A percentile compares a stretch with the other conserved stretches of the same genome.
These are phyloP conservation scores for Pedinophyceae sp. DNA, from an alignment of 139 green algal species.

Conservation along the genomic window DNA sequence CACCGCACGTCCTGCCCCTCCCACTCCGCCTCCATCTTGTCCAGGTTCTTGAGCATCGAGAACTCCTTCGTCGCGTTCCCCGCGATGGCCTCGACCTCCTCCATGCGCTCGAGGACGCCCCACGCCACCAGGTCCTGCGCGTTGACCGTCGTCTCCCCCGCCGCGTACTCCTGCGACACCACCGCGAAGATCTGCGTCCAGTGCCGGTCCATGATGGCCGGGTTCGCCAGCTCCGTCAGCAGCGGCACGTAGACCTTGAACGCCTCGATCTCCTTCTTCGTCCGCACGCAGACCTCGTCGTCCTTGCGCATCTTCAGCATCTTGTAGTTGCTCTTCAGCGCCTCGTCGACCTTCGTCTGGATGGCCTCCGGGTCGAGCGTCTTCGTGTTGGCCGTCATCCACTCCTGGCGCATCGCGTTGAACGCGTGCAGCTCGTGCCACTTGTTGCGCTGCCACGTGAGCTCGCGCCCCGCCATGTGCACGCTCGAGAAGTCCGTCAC, in stretches of 20 bases:
- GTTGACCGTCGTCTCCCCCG: constrained; percentile 1
- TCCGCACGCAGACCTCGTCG: constrained; percentile 16
- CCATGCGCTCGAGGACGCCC: constrained; percentile 8
- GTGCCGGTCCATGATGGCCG: constrained; percentile 16
- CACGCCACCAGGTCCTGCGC: constrained; percentile 6
- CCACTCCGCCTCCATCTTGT: constrained; percentile 12
- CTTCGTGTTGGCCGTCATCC: constrained; percentile 8
- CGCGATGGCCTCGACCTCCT: constrained; percentile 10
- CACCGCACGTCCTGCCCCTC: constrained; percentile 3
- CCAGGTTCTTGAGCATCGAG: constrained; percentile 10
- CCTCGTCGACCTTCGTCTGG: constrained; percentile 20
- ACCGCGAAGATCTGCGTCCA: constrained; percentile 21
- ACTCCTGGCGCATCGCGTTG: constrained; percentile 6
- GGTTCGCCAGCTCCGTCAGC: constrained; percentile 18
- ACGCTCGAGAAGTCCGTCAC: constrained; percentile 17
- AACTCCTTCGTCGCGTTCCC: constrained; percentile 8
- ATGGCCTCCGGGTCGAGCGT: constrained; percentile 8
- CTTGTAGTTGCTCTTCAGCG: constrained; percentile 18
- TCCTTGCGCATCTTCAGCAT: constrained; percentile 19
- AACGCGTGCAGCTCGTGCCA: constrained; percentile 17
- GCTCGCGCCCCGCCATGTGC: constrained; percentile 16
- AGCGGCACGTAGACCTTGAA: constrained; percentile 22
- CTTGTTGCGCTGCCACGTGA: constrained; percentile 3
- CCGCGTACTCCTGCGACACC: constrained; percentile 10
- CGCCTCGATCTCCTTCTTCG: constrained; percentile 16